Conservation (phyloP, 1,284 basidiomycete species). For the Trichosporon faecale region DNA sequence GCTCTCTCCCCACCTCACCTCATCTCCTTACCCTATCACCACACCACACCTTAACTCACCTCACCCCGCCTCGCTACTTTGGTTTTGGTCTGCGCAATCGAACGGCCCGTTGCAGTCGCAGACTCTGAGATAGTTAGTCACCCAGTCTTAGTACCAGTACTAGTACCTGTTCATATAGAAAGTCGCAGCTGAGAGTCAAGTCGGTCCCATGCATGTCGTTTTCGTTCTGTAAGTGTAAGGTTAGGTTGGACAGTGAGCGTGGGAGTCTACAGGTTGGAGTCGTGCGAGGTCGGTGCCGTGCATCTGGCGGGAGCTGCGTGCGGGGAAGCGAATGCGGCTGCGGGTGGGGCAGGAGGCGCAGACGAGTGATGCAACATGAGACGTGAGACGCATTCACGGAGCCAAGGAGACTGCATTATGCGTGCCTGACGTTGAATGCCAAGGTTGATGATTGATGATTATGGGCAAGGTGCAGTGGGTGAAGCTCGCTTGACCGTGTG, state of each 20-base stretch:
- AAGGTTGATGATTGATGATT: not conserved
- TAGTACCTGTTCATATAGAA: constrained; percentile 4
- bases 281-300: not conserved
- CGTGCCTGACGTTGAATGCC: not conserved
- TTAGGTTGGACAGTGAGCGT: not conserved
- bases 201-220: constrained; percentile 4
- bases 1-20: not conserved
- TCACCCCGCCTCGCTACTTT: not conserved
- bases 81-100: not conserved
- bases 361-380: not conserved
- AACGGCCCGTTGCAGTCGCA: not conserved
- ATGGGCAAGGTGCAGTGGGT: not conserved
- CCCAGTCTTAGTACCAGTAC: not conserved
- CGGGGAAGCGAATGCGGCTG: not conserved
- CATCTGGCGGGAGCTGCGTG: not conserved
- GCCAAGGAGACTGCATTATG: not conserved
- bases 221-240: not conserved
- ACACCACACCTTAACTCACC: not conserved
- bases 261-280: not conserved
- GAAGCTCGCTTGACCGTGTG: not conserved
- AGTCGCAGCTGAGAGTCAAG: not conserved
- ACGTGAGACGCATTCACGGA: not conserved
- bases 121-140: not conserved
- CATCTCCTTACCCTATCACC: not conserved
- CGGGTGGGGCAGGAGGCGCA: not conserved